Evolutionary conservation across 352 stramenopile genomes (phyloP).

Genomic region (Phytopythium litorale): DNA sequence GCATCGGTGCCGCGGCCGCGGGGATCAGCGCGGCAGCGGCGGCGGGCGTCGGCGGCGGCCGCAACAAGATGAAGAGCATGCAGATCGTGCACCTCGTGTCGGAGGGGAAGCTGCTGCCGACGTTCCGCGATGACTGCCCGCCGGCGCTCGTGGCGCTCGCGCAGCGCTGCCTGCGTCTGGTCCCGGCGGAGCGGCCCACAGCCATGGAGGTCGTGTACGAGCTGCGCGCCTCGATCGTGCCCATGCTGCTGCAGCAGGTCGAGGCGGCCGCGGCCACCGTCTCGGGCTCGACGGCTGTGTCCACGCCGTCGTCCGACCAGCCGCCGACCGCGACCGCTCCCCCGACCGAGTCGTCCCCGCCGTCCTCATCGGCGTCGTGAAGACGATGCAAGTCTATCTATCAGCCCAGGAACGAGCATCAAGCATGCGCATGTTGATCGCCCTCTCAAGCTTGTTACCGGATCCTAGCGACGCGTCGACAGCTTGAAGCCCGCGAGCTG

Average conservation of each 20-base stretch:
- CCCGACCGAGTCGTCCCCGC: background rate
- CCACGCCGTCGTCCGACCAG: slow-evolving; percentile 3
- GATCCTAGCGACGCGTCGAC: background rate
- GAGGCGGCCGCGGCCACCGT: background rate
- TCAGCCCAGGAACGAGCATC: background rate
- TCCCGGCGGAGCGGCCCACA: slow-evolving; percentile 54
- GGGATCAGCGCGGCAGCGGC: background rate
- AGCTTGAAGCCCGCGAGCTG: background rate
- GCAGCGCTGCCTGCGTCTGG: slow-evolving; percentile 54
- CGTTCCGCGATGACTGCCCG: slow-evolving; percentile 64
- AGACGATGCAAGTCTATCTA: background rate
- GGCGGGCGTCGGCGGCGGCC: slow-evolving; percentile 9
- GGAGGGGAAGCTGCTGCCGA: slow-evolving; percentile 69
- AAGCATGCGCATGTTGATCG: background rate
- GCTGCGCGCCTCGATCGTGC: slow-evolving; percentile 48
- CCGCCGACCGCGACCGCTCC: no score
- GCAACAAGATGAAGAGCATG: slow-evolving; percentile 75
- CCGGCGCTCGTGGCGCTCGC: slow-evolving; percentile 48
- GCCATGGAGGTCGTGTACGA: slow-evolving; percentile 69
- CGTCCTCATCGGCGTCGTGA: background rate
- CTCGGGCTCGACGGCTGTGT: slow-evolving; percentile 4
- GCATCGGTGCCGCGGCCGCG: background rate
- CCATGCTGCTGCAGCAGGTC: slow-evolving; percentile 29
- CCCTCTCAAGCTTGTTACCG: background rate
- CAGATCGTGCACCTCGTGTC: slow-evolving; percentile 82